Evolutionary conservation across 345 rosid species (phyloP).

Genomic region (Hibiscus syriacus): DNA sequence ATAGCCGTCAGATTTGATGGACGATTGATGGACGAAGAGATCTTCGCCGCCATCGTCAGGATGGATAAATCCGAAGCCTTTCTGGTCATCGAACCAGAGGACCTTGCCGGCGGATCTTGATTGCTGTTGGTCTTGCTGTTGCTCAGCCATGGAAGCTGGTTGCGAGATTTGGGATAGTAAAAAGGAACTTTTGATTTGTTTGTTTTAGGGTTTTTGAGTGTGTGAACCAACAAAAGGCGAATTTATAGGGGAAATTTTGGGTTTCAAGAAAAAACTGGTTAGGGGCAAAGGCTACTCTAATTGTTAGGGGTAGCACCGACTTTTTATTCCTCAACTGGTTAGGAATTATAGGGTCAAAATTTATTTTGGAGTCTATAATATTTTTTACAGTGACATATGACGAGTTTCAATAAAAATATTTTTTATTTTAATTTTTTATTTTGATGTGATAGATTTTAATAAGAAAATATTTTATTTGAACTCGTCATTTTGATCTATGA

Average conservation of each 20-base stretch:
- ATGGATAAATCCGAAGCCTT: conserved; percentile 70
- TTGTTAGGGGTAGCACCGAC: background rate
- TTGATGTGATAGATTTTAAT: no score
- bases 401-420: no score
- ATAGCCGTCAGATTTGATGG: conserved; percentile 58
- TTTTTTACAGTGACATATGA: no score
- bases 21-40: conserved; percentile 69
- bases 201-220: background rate
- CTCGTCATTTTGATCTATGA: no score
- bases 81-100: conserved; percentile 47
- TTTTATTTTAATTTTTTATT: no score
- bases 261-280: background rate
- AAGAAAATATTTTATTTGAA: no score
- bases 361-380: no score
- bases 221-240: no score
- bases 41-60: conserved; percentile 75
- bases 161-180: background rate
- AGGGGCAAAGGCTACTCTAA: background rate
- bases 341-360: no score
- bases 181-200: background rate
- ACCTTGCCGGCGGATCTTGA: conserved; percentile 56
- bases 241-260: background rate
- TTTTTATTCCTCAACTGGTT: no score
- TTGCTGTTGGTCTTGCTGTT: conserved; percentile 22
- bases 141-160: conserved; percentile 22